These are phyloP conservation scores for Pestalotiopsis sp. DNA, from an alignment of 2,329 filamentous ascomycete species.

Conservation along the genomic window DNA sequence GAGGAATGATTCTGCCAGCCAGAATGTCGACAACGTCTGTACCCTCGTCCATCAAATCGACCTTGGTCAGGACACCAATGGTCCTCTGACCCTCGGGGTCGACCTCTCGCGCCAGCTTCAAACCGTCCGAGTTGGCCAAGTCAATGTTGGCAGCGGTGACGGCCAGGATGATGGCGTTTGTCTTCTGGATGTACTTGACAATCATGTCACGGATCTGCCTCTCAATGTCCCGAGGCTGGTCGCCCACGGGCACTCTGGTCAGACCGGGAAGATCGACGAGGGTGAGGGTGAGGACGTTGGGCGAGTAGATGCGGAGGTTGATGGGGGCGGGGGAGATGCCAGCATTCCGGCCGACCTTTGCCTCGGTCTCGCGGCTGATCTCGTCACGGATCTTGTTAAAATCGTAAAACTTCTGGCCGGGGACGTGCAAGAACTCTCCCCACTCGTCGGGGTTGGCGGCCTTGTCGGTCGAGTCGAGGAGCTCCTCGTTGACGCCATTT, in stretches of 20 bases:
- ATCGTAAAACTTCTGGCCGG: constrained; percentile 95
- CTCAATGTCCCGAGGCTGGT: constrained; percentile 96
- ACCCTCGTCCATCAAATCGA: constrained; percentile 98
- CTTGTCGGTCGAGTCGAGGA: constrained; percentile 73
- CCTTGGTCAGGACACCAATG: constrained; percentile 97
- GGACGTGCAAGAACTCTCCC: constrained; percentile 98
- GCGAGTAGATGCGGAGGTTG: constrained; percentile 97
- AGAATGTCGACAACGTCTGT: constrained; percentile 99
- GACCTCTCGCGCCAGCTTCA: constrained; percentile 95
- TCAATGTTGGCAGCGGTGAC: constrained; percentile 97
- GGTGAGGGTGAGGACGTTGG: constrained; percentile 95
- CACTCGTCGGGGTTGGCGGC: constrained; percentile 94
- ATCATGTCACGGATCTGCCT: constrained; percentile 98
- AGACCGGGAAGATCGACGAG: constrained; percentile 95
- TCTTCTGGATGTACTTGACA: constrained; percentile 96
- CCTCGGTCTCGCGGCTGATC: constrained; percentile 94
- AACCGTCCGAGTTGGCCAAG: constrained; percentile 95
- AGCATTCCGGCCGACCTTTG: constrained; percentile 93
- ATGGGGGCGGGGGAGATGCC: constrained; percentile 97
- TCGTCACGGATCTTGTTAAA: constrained; percentile 99
- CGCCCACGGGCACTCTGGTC: constrained; percentile 94
- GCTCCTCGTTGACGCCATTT: constrained; percentile 73
- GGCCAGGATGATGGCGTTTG: constrained; percentile 95
- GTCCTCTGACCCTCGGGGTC: constrained; percentile 97
- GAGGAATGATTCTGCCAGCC: constrained; percentile 93